These are phyloP conservation scores for Aspergillus cristatus DNA, from an alignment of 495 filamentous ascomycete genomes.

Conservation along the genomic window DNA sequence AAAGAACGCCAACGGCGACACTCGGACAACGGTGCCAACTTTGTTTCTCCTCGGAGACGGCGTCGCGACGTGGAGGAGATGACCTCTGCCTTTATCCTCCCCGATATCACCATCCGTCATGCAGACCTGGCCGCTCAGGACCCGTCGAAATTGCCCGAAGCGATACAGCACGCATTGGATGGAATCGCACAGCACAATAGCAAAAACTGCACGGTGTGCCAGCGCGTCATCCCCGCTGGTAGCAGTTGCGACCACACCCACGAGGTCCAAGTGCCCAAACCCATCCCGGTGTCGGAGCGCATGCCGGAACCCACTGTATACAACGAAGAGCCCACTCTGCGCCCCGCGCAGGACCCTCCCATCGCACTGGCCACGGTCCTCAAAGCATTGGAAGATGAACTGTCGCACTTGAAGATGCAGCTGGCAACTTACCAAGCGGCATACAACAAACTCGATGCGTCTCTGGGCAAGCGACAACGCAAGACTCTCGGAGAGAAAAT, in stretches of 20 bases:
- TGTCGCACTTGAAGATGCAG: conserved; percentile 66
- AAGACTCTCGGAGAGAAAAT: conserved; percentile 56
- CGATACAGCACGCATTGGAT: conserved; percentile 51
- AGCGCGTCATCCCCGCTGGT: conserved; percentile 40
- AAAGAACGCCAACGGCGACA: conserved; percentile 34
- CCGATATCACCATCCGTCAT: conserved; percentile 53
- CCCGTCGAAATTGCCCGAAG: conserved; percentile 28
- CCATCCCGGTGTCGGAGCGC: conserved; percentile 63
- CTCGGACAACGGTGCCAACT: conserved; percentile 33
- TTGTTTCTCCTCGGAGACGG: conserved; percentile 21
- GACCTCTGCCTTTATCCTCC: conserved; percentile 75
- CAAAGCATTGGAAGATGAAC: conserved; percentile 73
- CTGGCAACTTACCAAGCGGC: conserved; percentile 45
- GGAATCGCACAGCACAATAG: conserved; percentile 53
- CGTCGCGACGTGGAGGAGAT: conserved; percentile 45
- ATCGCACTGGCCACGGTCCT: conserved; percentile 70
- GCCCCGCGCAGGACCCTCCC: conserved; percentile 65
- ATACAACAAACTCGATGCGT: conserved; percentile 62
- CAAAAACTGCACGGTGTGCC: conserved; percentile 66
- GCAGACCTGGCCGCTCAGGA: conserved; percentile 25
- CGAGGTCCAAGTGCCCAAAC: conserved; percentile 55
- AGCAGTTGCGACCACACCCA: conserved; percentile 23
- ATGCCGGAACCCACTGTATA: conserved; percentile 39
- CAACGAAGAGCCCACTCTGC: conserved; percentile 65
- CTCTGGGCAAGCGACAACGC: conserved; percentile 58